These are phyloP conservation scores for Sporothrix brasiliensis DNA, from an alignment of 2,329 filamentous ascomycete species.

Conservation along the genomic window DNA sequence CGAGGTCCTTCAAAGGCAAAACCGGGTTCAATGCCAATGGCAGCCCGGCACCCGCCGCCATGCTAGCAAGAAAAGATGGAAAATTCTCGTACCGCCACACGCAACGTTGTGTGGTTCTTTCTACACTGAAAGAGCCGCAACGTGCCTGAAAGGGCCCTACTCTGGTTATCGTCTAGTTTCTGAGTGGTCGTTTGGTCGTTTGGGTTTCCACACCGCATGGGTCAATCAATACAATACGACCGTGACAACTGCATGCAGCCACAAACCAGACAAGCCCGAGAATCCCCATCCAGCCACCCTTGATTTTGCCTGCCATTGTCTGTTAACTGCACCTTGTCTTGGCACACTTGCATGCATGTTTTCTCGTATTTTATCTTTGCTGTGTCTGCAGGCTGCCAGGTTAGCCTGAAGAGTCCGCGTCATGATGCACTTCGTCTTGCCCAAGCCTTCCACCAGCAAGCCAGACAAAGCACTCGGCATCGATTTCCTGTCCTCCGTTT, in stretches of 20 bases:
- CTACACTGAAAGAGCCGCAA: neutral
- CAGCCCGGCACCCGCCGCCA: too few species aligned
- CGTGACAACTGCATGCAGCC: neutral
- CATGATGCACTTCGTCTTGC: neutral
- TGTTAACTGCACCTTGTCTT: neutral
- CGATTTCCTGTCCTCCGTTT: neutral
- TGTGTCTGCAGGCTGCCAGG: neutral
- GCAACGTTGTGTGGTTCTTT: conserved; percentile 22
- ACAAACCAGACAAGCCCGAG: neutral
- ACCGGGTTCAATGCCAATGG: neutral
- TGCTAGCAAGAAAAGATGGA: neutral
- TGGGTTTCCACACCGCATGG: conserved; percentile 15
- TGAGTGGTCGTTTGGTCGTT: neutral
- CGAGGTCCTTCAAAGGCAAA: conserved; percentile 8
- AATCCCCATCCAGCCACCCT: conserved; percentile 3
- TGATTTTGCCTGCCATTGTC: neutral
- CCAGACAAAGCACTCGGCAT: neutral
- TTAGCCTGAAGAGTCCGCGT: neutral
- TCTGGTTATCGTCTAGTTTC: neutral
- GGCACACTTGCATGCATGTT: neutral
- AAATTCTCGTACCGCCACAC: conserved; percentile 20
- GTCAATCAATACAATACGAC: conserved; percentile 4
- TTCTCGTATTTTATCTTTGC: conserved; percentile 19
- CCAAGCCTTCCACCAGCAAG: conserved; percentile 5
- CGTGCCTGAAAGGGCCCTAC: neutral